A percentile compares a stretch with the other conserved stretches of the same genome.
phyloP scores from a whole-genome alignment of 768 basidiomycete genomes.

The Rhizopogon salebrosus region DNA sequence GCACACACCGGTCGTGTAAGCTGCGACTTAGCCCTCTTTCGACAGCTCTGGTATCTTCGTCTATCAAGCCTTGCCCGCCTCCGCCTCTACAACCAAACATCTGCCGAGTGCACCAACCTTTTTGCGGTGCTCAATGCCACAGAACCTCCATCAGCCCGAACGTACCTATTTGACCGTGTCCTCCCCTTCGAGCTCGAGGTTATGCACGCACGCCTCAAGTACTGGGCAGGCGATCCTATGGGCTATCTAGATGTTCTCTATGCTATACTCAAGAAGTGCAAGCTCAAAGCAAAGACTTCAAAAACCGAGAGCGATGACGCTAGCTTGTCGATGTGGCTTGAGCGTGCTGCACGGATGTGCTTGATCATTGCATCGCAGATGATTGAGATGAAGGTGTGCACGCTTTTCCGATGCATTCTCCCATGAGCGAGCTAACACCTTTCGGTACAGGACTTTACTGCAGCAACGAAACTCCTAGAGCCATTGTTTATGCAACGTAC shows the following conservation, averaged over 20 bases:
- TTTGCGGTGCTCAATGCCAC: constrained; percentile 64
- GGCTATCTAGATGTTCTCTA: constrained; percentile 73
- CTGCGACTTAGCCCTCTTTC: background rate
- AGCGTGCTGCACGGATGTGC: constrained; percentile 69
- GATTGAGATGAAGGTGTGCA: constrained; percentile 74
- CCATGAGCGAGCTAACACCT: background rate
- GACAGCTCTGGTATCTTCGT: constrained; percentile 79
- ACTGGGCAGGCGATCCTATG: constrained; percentile 80
- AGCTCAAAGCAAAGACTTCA: constrained; percentile 14
- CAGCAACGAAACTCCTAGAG: constrained; percentile 62
- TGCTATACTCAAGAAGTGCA: constrained; percentile 59
- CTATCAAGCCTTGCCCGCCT: constrained; percentile 74
- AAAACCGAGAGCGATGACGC: constrained; percentile 9
- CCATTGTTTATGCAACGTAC: constrained; percentile 50
- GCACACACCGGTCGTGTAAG: constrained; percentile 17
- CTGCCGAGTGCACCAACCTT: constrained; percentile 78
- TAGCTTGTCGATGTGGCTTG: constrained; percentile 71
- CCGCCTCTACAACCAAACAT: constrained; percentile 82
- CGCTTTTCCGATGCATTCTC: background rate
- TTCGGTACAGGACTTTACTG: constrained; percentile 54
- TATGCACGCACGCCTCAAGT: constrained; percentile 68
- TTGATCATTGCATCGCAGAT: constrained; percentile 79
- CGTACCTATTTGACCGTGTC: constrained; percentile 43
- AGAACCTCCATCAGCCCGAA: constrained; percentile 45
- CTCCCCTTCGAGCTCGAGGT: constrained; percentile 54